Conservation (phyloP, 2,329 filamentous ascomycete species). For the Trichoderma brevicompactum region DNA sequence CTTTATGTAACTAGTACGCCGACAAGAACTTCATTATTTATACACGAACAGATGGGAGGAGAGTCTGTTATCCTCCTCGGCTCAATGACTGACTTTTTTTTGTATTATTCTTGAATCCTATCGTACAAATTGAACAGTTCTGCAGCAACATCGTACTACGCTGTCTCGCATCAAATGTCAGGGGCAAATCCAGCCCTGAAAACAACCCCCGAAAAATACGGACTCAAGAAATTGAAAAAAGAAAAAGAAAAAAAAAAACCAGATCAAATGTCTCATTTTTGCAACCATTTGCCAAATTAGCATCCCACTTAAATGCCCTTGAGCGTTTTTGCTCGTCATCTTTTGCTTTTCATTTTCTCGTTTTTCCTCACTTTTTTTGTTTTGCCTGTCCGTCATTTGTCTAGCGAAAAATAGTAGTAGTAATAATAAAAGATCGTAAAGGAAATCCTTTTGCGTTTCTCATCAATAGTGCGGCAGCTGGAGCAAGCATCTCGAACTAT, state of each 20-base stretch:
- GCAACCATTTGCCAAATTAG: slow-evolving; percentile 28
- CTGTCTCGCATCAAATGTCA: slow-evolving; percentile 33
- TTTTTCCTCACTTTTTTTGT: slow-evolving; percentile 7
- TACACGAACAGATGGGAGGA: background rate
- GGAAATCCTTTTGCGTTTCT: slow-evolving; percentile 19
- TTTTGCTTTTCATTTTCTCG: background rate
- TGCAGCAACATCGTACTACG: slow-evolving; percentile 30
- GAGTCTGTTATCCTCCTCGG: background rate
- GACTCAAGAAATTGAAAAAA: slow-evolving; percentile 16
- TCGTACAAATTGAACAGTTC: slow-evolving; percentile 31
- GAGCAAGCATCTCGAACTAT: slow-evolving; percentile 11
- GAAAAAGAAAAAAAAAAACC: slow-evolving; percentile 5
- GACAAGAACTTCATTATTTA: background rate
- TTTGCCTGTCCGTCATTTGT: slow-evolving; percentile 22
- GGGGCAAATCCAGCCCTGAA: slow-evolving; percentile 24
- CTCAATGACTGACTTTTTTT: slow-evolving; percentile 25
- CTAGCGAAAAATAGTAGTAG: slow-evolving; percentile 14
- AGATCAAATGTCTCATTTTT: slow-evolving; percentile 25
- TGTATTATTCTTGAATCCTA: slow-evolving; percentile 27
- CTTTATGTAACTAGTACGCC: background rate
- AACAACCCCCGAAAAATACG: slow-evolving; percentile 20
- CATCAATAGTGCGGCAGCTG: slow-evolving; percentile 23
- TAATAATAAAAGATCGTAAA: slow-evolving; percentile 23
- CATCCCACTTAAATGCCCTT: slow-evolving; percentile 29
- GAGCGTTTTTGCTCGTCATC: slow-evolving; percentile 1